A percentile compares a stretch with the other conserved stretches of the same genome.
Evolutionary conservation across 306 rosid genomes (phyloP).

Genomic region (Pyrus betulifolia): DNA sequence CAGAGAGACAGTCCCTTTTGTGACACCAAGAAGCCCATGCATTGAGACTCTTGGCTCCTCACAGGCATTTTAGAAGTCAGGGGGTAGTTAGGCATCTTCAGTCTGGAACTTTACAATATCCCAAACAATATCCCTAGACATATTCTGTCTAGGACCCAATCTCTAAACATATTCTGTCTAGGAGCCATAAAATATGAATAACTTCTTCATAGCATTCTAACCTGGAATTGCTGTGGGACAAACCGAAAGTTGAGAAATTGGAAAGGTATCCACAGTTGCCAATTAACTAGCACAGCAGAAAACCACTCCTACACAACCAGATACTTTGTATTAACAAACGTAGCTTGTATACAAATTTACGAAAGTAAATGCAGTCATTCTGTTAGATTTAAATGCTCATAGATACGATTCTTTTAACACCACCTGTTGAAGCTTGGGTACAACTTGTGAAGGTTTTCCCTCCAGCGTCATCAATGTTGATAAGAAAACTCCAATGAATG

Average conservation of each 20-base stretch:
- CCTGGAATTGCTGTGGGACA: slow-evolving; percentile 98
- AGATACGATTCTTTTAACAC: slow-evolving; percentile 12
- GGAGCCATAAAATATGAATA: background rate
- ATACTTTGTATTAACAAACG: slow-evolving; percentile 15
- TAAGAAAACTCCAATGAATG: slow-evolving; percentile 71
- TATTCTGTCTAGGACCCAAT: background rate
- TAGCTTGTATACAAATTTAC: background rate
- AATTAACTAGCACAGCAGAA: slow-evolving; percentile 76
- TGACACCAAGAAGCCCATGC: background rate
- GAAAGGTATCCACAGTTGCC: slow-evolving; percentile 98
- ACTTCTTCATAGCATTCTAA: slow-evolving; percentile 19
- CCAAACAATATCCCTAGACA: background rate
- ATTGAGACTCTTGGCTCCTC: background rate
- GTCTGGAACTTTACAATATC: background rate
- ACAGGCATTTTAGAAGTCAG: background rate
- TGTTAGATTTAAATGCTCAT: slow-evolving; percentile 3
- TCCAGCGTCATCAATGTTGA: slow-evolving; percentile 69
- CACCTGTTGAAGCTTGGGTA: slow-evolving; percentile 95
- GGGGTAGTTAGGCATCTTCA: background rate
- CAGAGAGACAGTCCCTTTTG: background rate
- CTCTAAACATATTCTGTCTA: background rate
- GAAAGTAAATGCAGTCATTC: slow-evolving; percentile 4
- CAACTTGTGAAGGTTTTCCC: slow-evolving; percentile 60
- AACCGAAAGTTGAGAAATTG: slow-evolving; percentile 93
- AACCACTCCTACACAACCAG: slow-evolving; percentile 73